These are phyloP conservation scores for Saccharomycopsis sp. DNA, from an alignment of 805 yeast genomes.

Conservation along the genomic window DNA sequence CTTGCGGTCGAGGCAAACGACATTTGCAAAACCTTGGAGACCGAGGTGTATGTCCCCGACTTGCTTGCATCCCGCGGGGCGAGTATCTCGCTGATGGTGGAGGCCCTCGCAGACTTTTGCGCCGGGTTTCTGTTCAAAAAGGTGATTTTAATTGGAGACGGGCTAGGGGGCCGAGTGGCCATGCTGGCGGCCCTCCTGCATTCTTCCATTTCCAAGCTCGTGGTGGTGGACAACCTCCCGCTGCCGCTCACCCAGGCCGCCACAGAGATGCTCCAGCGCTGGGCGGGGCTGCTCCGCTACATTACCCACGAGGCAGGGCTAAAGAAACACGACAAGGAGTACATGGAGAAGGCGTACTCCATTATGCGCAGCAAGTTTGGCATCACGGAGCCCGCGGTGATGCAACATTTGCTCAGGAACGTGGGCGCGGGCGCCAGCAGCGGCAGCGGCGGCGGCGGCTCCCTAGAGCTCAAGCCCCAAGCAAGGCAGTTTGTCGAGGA, in stretches of 20 bases:
- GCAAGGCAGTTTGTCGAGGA: too few relatives aligned
- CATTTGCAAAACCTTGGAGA: conserved; percentile 17
- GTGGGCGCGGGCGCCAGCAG: conserved; percentile 6
- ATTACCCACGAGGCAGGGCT: conserved; percentile 9
- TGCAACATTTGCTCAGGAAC: conserved; percentile 4
- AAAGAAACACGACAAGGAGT: conserved; percentile 14
- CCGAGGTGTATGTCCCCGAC: conserved; percentile 15
- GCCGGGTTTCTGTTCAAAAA: conserved; percentile 6
- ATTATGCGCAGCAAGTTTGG: conserved; percentile 10
- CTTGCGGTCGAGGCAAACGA: conserved; percentile 17
- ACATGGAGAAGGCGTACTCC: conserved; percentile 6
- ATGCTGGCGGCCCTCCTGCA: conserved; percentile 3
- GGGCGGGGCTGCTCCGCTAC: conserved; percentile 10
- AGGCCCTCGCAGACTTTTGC: conserved; percentile 13
- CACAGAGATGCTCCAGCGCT: conserved; percentile 2
- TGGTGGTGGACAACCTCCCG: conserved; percentile 15
- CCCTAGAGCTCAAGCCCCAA: conserved; percentile 15
- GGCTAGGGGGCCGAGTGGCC: conserved; percentile 16
- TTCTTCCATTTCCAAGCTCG: conserved; percentile 9
- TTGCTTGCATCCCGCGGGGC: conserved; percentile 4
- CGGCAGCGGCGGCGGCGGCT: neutral
- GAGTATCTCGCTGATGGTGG: conserved; percentile 7
- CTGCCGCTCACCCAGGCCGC: conserved; percentile 3
- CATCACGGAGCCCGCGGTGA: conserved; percentile 7
- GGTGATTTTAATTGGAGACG: conserved; percentile 18